Evolutionary conservation across 345 rosid genomes (phyloP), one percentile per base, ranked within the genome.

Genomic region (Mercurialis annua): DNA sequence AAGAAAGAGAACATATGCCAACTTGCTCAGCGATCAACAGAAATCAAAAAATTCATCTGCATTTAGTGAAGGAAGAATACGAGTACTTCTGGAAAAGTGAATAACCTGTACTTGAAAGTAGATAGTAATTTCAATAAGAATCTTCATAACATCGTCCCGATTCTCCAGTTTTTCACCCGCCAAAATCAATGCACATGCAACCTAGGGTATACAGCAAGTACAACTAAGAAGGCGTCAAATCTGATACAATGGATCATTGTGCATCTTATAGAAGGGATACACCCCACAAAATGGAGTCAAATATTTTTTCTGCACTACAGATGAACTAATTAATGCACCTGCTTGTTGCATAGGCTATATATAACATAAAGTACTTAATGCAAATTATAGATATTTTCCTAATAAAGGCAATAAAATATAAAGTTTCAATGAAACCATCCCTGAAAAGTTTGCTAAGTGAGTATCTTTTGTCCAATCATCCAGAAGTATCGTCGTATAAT

Each of bases 81-180:
- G 9, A 53, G 24, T 49, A 17, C 26, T 33, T 18, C 33, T 57
- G n/a, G 43, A 1, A 15, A 30, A 58, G 54, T 1, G 30, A 42
- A 46, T 65, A 77, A 85, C 92, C 92, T 90, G 94, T 31, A 90
- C 92, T 84, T 86, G 93, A 74, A 85, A 90, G 77, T 86, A 88
- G 80, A 80, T 86, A 20, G 89, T 92, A 83, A 90, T 84, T 67
- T 88, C 94, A 70, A 88, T 70, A 68, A 88, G 89, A 68, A 83
- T 69, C 72, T 82, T 73, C 85, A 86, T 85, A 44, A 82, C 88
- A 63, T 78, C 88, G 42, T 52, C 46, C 78, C 88, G 94, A 51
- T 81, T 78, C 47, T 90, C 89, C 51, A 87, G 75, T 77, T 83
- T 77, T 72, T 90, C 90, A 12, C 97, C 97, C 10, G 88, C 74